Percentiles rank a stretch among this genome's conserved stretches.
These are phyloP conservation scores for Colletotrichum viniferum DNA, from an alignment of 2,329 filamentous ascomycete species.

Conservation along the genomic window DNA sequence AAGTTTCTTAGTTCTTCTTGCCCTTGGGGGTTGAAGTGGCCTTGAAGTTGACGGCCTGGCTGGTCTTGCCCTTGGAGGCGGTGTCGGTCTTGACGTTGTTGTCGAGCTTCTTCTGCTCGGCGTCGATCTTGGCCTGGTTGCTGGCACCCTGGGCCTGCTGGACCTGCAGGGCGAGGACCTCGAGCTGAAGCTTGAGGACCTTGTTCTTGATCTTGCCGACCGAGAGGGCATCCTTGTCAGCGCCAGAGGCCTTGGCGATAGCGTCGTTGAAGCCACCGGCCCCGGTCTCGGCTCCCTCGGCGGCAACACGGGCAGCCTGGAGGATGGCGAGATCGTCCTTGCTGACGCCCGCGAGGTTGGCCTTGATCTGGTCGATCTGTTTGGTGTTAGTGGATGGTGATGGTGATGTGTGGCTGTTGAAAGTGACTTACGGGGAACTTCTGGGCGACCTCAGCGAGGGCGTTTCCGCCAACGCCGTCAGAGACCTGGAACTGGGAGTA, in stretches of 20 bases:
- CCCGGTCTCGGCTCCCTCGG: conserved; percentile 58
- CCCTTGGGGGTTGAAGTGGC: conserved; percentile 21
- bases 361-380: conserved; percentile 20
- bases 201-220: conserved; percentile 66
- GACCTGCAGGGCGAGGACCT: conserved; percentile 55
- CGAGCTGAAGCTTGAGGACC: conserved; percentile 60
- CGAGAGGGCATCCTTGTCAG: conserved; percentile 49
- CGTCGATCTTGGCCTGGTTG: conserved; percentile 46
- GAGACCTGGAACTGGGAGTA: conserved; percentile 47
- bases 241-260: conserved; percentile 48
- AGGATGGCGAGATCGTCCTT: conserved; percentile 54
- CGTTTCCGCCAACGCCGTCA: conserved; percentile 55
- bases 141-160: conserved; percentile 53
- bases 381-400: not conserved
- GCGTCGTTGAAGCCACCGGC: conserved; percentile 55
- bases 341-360: conserved; percentile 50
- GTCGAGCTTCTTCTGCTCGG: conserved; percentile 55
- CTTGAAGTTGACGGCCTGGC: conserved; percentile 39
- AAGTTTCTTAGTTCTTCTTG: not conserved
- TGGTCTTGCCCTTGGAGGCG: conserved; percentile 35
- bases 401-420: too few species aligned
- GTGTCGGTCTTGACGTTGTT: conserved; percentile 52
- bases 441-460: conserved; percentile 55
- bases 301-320: conserved; percentile 50
- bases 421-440: conserved; percentile 52